Conservation (phyloP, 176 grass and related monocot genomes). For the Raddia guianensis region DNA sequence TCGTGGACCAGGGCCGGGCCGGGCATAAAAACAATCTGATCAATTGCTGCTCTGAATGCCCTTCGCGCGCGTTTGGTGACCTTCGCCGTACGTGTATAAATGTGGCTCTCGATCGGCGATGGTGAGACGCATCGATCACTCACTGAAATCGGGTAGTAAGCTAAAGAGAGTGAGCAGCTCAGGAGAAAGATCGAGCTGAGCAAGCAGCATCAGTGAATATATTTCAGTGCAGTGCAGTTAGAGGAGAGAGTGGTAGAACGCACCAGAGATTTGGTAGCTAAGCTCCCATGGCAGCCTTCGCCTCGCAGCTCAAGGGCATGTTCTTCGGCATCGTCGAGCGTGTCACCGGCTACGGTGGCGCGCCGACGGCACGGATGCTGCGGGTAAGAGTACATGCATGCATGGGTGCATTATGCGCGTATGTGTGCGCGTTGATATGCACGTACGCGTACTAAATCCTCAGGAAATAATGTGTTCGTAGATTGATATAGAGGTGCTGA, state of each 20-base stretch:
- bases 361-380: conserved; percentile 4
- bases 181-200: background rate
- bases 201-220: background rate
- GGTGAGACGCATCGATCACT: background rate
- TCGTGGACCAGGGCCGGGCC: background rate
- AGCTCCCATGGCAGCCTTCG: conserved; percentile 40
- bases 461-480: no score
- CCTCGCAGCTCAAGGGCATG: conserved; percentile 43
- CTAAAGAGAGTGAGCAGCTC: background rate
- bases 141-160: background rate
- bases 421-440: no score
- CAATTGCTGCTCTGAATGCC: background rate
- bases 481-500: background rate
- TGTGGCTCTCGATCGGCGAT: background rate
- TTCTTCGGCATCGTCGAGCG: conserved; percentile 35
- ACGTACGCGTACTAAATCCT: no score
- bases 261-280: background rate
- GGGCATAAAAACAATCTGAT: background rate
- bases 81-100: conserved; percentile 19
- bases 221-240: background rate
- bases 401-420: no score
- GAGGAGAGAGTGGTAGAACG: background rate
- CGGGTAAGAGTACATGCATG: background rate
- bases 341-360: conserved; percentile 7
- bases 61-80: background rate